Evolutionary conservation across 345 rosid species (phyloP).

Genomic region (Triadica sebifera): DNA sequence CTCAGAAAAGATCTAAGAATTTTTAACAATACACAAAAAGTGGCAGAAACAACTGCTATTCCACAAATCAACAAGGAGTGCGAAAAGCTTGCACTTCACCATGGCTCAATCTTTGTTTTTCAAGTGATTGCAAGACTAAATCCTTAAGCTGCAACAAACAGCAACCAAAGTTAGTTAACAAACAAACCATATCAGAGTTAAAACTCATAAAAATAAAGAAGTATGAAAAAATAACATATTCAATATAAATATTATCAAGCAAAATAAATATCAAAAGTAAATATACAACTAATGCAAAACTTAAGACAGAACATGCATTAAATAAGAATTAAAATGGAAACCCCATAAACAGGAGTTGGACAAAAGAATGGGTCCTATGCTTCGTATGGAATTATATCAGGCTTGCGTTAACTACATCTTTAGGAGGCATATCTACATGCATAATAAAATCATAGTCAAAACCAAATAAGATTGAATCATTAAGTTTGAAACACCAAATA

Average conservation of each 20-base stretch:
- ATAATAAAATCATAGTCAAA: not conserved
- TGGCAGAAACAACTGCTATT: constrained; percentile 29
- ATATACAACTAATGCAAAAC: no score
- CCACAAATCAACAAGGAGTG: constrained; percentile 97
- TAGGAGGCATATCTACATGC: no score
- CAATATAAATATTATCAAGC: no score
- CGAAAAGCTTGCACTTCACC: constrained; percentile 70
- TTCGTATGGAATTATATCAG: no score
- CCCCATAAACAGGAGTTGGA: no score
- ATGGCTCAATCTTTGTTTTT: constrained; percentile 62
- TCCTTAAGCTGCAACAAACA: constrained; percentile 66
- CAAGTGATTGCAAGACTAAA: constrained; percentile 56
- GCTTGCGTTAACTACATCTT: no score
- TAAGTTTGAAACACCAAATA: not conserved
- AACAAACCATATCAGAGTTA: no score
- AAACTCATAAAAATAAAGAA: not conserved
- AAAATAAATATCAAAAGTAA: no score
- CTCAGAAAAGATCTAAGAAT: constrained; percentile 1
- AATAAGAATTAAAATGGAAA: no score
- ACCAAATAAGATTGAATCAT: not conserved
- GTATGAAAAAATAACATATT: not conserved
- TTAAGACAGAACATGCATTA: no score
- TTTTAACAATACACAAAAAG: constrained; percentile 15
- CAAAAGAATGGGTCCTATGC: no score
- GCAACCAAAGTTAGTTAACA: constrained; percentile 19